Evolutionary conservation across 345 rosid species (phyloP).

Genomic region (Melaleuca alternifolia): DNA sequence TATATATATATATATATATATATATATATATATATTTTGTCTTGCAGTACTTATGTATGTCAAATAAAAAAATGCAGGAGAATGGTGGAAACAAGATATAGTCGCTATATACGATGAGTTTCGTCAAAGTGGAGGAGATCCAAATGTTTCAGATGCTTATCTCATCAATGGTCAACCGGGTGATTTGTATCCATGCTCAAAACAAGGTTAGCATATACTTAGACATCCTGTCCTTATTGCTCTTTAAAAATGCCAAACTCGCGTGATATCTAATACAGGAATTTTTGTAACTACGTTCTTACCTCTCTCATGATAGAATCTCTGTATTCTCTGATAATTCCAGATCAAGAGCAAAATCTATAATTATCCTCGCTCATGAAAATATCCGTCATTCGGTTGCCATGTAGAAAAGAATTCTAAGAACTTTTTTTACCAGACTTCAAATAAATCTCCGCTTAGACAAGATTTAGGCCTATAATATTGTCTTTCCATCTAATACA

Average conservation of each 20-base stretch:
- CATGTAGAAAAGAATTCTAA: not conserved
- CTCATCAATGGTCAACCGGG: conserved; percentile 42
- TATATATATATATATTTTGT: too few relatives aligned
- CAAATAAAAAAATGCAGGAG: conserved; percentile 3
- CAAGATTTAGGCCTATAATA: not conserved
- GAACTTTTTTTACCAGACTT: not conserved
- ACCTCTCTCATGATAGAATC: not conserved
- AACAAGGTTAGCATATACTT: not conserved
- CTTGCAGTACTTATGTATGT: not conserved
- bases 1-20: too few relatives aligned
- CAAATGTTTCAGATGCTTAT: conserved; percentile 22
- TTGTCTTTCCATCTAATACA: not conserved
- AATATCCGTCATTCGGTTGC: not conserved
- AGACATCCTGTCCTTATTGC: not conserved
- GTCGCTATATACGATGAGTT: not conserved
- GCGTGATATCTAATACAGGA: not conserved
- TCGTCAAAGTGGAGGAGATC: conserved; percentile 7
- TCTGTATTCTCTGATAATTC: not conserved
- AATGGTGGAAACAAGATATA: conserved; percentile 30
- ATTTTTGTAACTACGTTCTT: not conserved
- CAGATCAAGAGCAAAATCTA: not conserved
- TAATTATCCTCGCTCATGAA: not conserved
- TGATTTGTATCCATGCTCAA: conserved; percentile 24
- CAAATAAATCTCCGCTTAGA: not conserved
- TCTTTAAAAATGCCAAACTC: not conserved